Evolutionary conservation across 2,329 filamentous ascomycete genomes (phyloP).

Genomic region (Alternaria panax): DNA sequence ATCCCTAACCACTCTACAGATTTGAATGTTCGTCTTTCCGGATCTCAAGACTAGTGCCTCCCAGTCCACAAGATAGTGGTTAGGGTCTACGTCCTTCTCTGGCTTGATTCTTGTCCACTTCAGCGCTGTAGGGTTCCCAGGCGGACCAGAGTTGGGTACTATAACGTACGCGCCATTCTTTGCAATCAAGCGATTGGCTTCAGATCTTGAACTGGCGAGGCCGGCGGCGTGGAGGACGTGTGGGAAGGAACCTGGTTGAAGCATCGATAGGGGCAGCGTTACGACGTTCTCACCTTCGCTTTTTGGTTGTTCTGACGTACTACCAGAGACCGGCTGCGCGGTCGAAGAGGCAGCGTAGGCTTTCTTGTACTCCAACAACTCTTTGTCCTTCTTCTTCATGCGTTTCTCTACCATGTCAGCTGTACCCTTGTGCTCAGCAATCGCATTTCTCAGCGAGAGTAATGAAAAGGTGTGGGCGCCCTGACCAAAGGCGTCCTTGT

Average conservation of each 20-base stretch:
- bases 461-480: constrained; percentile 42
- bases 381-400: constrained; percentile 19
- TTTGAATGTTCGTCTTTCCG: constrained; percentile 68
- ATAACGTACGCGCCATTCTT: constrained; percentile 66
- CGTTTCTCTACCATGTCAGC: background rate
- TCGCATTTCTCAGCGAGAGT: constrained; percentile 30
- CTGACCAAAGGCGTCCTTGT: constrained; percentile 56
- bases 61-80: constrained; percentile 66
- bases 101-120: constrained; percentile 69
- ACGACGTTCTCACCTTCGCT: constrained; percentile 59
- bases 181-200: constrained; percentile 66
- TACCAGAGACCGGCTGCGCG: constrained; percentile 16
- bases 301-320: constrained; percentile 19
- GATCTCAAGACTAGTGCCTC: constrained; percentile 62
- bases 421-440: constrained; percentile 15
- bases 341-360: constrained; percentile 31
- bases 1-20: constrained; percentile 64
- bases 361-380: constrained; percentile 36
- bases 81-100: constrained; percentile 65
- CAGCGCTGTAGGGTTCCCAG: constrained; percentile 54
- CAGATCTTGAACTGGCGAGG: constrained; percentile 63
- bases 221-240: constrained; percentile 68
- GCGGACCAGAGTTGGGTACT: constrained; percentile 55
- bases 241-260: constrained; percentile 63
- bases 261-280: constrained; percentile 65